These are phyloP conservation scores for Gentiana macrophylla DNA, from an alignment of 257 asterid genomes.

Conservation along the genomic window DNA sequence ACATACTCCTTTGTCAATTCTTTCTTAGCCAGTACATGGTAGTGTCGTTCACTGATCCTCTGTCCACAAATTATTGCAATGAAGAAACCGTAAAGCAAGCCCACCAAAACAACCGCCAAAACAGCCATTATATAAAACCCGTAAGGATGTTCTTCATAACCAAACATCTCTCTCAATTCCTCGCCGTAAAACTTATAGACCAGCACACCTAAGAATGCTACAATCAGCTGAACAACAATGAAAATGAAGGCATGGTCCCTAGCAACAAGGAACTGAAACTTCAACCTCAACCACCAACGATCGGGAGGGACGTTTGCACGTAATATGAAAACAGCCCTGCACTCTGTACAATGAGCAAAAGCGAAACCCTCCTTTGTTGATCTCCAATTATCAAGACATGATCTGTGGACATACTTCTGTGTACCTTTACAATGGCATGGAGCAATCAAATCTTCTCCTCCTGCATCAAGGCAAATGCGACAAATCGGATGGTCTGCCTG, in stretches of 20 bases:
- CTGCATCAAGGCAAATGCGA: conserved; percentile 93
- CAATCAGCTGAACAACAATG: conserved; percentile 92
- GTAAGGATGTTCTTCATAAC: conserved; percentile 95
- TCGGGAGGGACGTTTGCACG: conserved; percentile 97
- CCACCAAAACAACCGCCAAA: conserved; percentile 89
- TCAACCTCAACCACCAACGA: conserved; percentile 99
- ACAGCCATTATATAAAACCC: conserved; percentile 99
- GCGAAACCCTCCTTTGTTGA: conserved; percentile 99
- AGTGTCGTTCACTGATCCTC: conserved; percentile 93
- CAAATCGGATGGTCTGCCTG: conserved; percentile 74
- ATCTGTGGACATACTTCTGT: conserved; percentile 93
- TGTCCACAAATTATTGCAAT: conserved; percentile 96
- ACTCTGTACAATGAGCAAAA: conserved; percentile 98
- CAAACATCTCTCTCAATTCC: conserved; percentile 97
- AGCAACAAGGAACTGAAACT: conserved; percentile 93
- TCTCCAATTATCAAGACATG: conserved; percentile 99
- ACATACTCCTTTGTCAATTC: conserved; percentile 94
- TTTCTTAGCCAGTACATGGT: conserved; percentile 96
- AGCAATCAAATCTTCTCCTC: conserved; percentile 96
- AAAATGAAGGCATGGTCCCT: conserved; percentile 94
- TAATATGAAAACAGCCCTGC: conserved; percentile 86
- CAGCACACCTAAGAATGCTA: conserved; percentile 88
- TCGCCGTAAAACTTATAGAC: conserved; percentile 92
- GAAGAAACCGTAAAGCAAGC: conserved; percentile 96
- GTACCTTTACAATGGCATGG: conserved; percentile 99